These are phyloP conservation scores for Solanum sitiens DNA, from an alignment of 257 asterid species.

Conservation along the genomic window DNA sequence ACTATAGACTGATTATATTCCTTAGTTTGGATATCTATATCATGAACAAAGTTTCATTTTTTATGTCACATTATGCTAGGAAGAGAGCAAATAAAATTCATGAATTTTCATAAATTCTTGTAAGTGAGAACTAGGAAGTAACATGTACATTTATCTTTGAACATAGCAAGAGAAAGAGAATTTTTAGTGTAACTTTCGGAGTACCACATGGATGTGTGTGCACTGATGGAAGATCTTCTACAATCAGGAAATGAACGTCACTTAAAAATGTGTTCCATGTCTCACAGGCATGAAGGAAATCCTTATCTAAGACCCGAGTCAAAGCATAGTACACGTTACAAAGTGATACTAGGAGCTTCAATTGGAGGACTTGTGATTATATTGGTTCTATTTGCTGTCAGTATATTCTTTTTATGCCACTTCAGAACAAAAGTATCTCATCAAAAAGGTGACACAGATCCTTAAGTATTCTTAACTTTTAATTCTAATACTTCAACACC, in stretches of 20 bases:
- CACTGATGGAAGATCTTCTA: not conserved
- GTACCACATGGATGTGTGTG: not conserved
- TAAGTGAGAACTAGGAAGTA: not conserved
- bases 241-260: not conserved
- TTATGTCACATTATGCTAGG: not conserved
- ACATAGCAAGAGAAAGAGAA: not conserved
- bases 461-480: not conserved
- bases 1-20: not conserved
- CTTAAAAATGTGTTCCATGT: not conserved
- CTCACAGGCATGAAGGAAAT: slow-evolving; percentile 69
- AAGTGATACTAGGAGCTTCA: slow-evolving; percentile 41
- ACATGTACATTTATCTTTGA: not conserved
- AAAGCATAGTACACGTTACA: slow-evolving; percentile 25
- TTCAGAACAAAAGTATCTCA: slow-evolving; percentile 26
- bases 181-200: not conserved
- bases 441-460: slow-evolving; percentile 15
- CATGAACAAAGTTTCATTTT: not conserved
- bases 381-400: slow-evolving; percentile 39
- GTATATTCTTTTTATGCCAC: slow-evolving; percentile 38
- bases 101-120: not conserved
- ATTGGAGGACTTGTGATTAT: slow-evolving; percentile 49
- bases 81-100: not conserved
- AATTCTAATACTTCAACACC: not conserved
- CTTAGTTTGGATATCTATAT: not conserved
- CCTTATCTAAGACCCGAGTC: slow-evolving; percentile 37